phyloP scores from a whole-genome alignment of 768 basidiomycete genomes.

The Leccinum longicurvipes region DNA sequence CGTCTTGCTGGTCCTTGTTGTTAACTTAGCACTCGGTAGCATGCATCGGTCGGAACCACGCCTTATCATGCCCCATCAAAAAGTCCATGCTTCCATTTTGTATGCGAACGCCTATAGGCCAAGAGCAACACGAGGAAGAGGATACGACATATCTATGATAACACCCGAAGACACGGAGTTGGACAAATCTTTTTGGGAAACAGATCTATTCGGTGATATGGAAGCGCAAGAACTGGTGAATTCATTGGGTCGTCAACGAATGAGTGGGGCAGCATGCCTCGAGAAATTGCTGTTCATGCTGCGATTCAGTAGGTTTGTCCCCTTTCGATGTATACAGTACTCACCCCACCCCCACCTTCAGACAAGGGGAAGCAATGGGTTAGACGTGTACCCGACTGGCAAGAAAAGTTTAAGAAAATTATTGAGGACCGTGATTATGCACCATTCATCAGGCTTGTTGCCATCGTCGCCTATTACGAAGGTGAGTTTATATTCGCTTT shows the following conservation, averaged over 20 bases:
- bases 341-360: not conserved
- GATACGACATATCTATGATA: not conserved
- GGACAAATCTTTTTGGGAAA: not conserved
- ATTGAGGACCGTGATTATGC: not conserved
- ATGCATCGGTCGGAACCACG: not conserved
- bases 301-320: not conserved
- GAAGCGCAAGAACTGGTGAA: not conserved
- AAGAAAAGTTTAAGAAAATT: not conserved
- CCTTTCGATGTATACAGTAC: not conserved
- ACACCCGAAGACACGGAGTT: not conserved
- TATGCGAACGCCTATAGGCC: not conserved
- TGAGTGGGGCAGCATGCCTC: not conserved
- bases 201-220: not conserved
- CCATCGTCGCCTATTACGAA: constrained; percentile 14
- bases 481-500: constrained; percentile 5
- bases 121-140: not conserved
- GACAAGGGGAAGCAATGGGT: not conserved
- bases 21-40: not conserved
- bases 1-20: not conserved
- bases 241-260: not conserved
- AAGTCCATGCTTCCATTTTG: not conserved
- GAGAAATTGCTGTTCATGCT: not conserved
- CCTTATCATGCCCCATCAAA: not conserved
- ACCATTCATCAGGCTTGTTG: not conserved
- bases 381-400: not conserved